These are phyloP conservation scores for Rhamnella rubrinervis DNA, from an alignment of 331 rosid genomes.

Conservation along the genomic window DNA sequence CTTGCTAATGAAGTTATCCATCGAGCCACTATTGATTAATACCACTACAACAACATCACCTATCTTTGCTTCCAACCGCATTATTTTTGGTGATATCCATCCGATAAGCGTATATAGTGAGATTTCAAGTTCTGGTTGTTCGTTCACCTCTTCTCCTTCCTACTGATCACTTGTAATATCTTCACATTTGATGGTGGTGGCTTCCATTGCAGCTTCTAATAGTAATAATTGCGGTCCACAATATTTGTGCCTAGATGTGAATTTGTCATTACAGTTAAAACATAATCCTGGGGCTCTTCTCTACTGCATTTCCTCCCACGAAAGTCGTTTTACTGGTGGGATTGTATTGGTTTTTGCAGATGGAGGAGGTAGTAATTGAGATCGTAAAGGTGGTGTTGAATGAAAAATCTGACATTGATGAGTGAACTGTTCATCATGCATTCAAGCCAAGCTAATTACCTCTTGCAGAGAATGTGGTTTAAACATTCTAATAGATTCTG, in stretches of 20 bases:
- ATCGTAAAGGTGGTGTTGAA: neutral
- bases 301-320: neutral
- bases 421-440: neutral
- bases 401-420: neutral
- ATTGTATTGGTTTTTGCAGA: too few relatives aligned
- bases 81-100: neutral
- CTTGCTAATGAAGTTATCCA: neutral
- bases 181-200: too few relatives aligned
- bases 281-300: neutral
- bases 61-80: neutral
- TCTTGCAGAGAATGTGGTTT: neutral
- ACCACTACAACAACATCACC: neutral
- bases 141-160: too few relatives aligned
- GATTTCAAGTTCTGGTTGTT: neutral
- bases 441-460: neutral
- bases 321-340: neutral
- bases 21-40: neutral
- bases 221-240: neutral
- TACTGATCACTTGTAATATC: too few relatives aligned
- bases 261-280: slow-evolving; percentile 3
- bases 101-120: neutral
- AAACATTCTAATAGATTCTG: neutral
- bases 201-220: neutral
- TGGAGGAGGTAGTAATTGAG: neutral
- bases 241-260: neutral